These are phyloP conservation scores for Pseudocercospora ulei DNA, from an alignment of 2,329 filamentous ascomycete genomes.

Conservation along the genomic window DNA sequence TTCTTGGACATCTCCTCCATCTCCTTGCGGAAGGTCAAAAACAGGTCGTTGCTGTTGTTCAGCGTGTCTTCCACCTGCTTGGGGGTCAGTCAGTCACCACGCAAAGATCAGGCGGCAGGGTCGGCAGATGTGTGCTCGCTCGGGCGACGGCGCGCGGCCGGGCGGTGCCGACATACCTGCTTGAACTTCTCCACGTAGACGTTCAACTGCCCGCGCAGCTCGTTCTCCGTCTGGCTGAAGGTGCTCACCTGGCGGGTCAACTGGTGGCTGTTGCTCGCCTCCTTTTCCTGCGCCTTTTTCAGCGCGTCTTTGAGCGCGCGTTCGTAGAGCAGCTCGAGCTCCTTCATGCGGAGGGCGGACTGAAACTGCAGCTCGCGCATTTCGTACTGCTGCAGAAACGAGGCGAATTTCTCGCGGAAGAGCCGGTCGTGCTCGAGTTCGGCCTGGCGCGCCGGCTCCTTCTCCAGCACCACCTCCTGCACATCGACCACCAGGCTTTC, in stretches of 20 bases:
- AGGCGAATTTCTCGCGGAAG: conserved; percentile 77
- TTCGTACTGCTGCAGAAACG: conserved; percentile 93
- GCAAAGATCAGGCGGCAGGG: conserved; percentile 14
- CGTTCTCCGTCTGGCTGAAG: conserved; percentile 90
- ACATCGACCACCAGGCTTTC: conserved; percentile 72
- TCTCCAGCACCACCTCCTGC: conserved; percentile 78
- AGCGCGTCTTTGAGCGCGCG: conserved; percentile 81
- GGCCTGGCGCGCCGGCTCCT: conserved; percentile 62
- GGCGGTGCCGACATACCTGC: conserved; percentile 55
- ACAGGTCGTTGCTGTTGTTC: conserved; percentile 96
- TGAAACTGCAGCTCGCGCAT: conserved; percentile 90
- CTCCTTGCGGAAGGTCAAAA: conserved; percentile 92
- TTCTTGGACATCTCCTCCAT: conserved; percentile 99
- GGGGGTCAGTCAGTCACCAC: conserved; percentile 37
- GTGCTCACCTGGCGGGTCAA: conserved; percentile 86
- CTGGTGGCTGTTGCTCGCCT: conserved; percentile 68
- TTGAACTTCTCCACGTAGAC: conserved; percentile 99
- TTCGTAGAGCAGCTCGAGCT: conserved; percentile 88
- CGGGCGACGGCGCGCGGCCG: too few relatives aligned
- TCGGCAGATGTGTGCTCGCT: conserved; percentile 4
- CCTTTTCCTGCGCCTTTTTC: conserved; percentile 74
- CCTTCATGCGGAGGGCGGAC: conserved; percentile 82
- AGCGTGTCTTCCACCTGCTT: conserved; percentile 92
- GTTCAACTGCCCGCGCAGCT: conserved; percentile 87
- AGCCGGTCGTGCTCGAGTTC: conserved; percentile 84